Conservation (phyloP, 2,329 filamentous ascomycete genomes). For the Cladosporium sp. region DNA sequence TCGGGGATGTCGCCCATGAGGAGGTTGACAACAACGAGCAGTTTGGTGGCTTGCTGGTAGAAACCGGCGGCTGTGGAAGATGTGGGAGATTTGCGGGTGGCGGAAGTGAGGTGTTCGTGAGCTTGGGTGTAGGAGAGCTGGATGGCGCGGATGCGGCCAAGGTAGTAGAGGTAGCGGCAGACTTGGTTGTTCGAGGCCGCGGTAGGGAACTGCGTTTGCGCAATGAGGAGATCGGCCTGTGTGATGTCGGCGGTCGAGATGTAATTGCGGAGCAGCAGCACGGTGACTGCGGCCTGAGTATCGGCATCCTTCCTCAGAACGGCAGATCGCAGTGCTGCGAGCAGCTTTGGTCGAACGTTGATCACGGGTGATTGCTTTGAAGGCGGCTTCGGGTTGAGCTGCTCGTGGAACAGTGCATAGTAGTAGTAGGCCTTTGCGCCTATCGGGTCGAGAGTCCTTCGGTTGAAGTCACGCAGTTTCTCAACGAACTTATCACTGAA, state of each 20-base stretch:
- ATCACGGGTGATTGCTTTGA: slow-evolving; percentile 86
- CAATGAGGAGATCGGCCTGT: slow-evolving; percentile 92
- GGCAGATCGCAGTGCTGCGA: slow-evolving; percentile 88
- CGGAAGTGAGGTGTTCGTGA: slow-evolving; percentile 87
- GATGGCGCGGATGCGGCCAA: slow-evolving; percentile 92
- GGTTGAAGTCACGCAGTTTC: slow-evolving; percentile 83
- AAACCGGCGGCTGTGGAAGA: slow-evolving; percentile 88
- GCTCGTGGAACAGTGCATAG: slow-evolving; percentile 92
- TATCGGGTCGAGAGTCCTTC: slow-evolving; percentile 88
- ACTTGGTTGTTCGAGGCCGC: slow-evolving; percentile 98
- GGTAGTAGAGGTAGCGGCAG: slow-evolving; percentile 93
- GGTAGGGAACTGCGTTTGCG: slow-evolving; percentile 90
- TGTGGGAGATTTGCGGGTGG: slow-evolving; percentile 90
- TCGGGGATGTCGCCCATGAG: slow-evolving; percentile 99
- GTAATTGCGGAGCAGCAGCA: slow-evolving; percentile 91
- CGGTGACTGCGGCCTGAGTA: slow-evolving; percentile 94
- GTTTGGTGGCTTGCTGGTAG: slow-evolving; percentile 92
- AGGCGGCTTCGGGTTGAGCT: slow-evolving; percentile 79
- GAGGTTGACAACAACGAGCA: slow-evolving; percentile 93
- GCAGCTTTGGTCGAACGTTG: slow-evolving; percentile 76
- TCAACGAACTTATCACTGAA: slow-evolving; percentile 83
- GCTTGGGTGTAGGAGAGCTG: slow-evolving; percentile 97
- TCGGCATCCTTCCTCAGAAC: slow-evolving; percentile 95
- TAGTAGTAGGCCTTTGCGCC: slow-evolving; percentile 98
- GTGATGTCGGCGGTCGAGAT: slow-evolving; percentile 93